Conservation (phyloP, 1,284 basidiomycete genomes). For the Moniliella sp. region DNA sequence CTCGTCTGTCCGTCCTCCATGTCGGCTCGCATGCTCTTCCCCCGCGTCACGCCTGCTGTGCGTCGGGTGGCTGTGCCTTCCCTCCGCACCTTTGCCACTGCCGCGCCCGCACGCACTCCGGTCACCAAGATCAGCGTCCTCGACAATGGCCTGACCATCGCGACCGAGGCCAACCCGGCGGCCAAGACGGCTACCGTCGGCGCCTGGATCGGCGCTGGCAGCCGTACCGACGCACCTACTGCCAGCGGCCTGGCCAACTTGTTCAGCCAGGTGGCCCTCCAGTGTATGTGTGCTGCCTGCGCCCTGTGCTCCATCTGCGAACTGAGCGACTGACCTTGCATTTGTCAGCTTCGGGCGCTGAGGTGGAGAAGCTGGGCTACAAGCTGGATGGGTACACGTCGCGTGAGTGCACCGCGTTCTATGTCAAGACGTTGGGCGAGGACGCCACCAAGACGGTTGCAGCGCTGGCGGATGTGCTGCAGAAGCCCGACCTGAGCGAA, state of each 20-base stretch:
- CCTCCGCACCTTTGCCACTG: neutral
- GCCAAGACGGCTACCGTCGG: slow-evolving; percentile 96
- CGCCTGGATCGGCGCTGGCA: slow-evolving; percentile 96
- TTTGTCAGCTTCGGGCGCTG: slow-evolving; percentile 76
- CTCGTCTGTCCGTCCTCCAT: too few relatives aligned
- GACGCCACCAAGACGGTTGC: slow-evolving; percentile 78
- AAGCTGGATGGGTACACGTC: slow-evolving; percentile 97
- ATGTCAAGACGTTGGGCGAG: slow-evolving; percentile 93
- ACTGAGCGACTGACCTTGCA: slow-evolving; percentile 70
- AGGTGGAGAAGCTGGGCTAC: slow-evolving; percentile 92
- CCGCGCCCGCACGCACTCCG: too few relatives aligned
- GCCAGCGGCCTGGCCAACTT: slow-evolving; percentile 95
- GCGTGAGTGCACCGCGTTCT: slow-evolving; percentile 95
- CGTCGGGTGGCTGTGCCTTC: neutral
- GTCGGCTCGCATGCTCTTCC: neutral
- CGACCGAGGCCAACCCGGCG: slow-evolving; percentile 59
- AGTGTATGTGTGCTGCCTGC: too few relatives aligned
- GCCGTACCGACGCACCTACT: slow-evolving; percentile 75
- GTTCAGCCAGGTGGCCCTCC: slow-evolving; percentile 74
- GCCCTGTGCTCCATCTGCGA: too few relatives aligned
- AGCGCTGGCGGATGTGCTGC: slow-evolving; percentile 92
- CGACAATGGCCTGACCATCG: slow-evolving; percentile 30
- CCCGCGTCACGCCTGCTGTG: neutral
- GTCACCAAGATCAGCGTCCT: slow-evolving; percentile 26
- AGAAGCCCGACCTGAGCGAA: slow-evolving; percentile 81